phyloP scores from a whole-genome alignment of 176 grass and related monocot genomes.

The Thinopyrum elongatum region DNA sequence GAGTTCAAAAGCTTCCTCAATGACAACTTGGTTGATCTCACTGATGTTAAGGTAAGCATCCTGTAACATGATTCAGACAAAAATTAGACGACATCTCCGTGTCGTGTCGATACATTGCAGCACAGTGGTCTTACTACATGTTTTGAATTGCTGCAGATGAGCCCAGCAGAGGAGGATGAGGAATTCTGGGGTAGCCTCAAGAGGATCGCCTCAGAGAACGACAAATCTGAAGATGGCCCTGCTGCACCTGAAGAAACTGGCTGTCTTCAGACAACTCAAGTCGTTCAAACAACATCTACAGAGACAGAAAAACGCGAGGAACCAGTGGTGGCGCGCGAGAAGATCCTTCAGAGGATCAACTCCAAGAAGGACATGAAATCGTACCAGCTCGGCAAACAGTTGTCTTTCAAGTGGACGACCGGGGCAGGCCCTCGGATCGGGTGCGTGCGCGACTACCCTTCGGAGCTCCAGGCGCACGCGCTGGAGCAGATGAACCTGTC shows the following conservation, averaged over 20 bases:
- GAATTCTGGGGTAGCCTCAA: slow-evolving; percentile 56
- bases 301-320: not conserved
- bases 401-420: slow-evolving; percentile 88
- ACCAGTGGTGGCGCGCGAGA: slow-evolving; percentile 27
- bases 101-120: not conserved
- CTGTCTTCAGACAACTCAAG: not conserved
- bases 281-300: not conserved
- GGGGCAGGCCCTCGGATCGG: slow-evolving; percentile 86
- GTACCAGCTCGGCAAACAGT: slow-evolving; percentile 74
- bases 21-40: slow-evolving; percentile 78
- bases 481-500: slow-evolving; percentile 77
- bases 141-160: slow-evolving; percentile 52
- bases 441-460: slow-evolving; percentile 87
- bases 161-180: slow-evolving; percentile 64
- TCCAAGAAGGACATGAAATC: slow-evolving; percentile 81
- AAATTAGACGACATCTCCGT: not conserved
- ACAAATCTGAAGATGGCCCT: not conserved
- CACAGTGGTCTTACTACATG: slow-evolving; percentile 1
- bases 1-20: slow-evolving; percentile 83
- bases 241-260: slow-evolving; percentile 2
- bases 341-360: slow-evolving; percentile 72
- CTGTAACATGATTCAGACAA: not conserved
- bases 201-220: slow-evolving; percentile 42
- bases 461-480: slow-evolving; percentile 71
- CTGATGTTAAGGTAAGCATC: slow-evolving; percentile 67